These are phyloP conservation scores for Paraphoma sp. DNA, from an alignment of 2,329 filamentous ascomycete genomes.

Conservation along the genomic window DNA sequence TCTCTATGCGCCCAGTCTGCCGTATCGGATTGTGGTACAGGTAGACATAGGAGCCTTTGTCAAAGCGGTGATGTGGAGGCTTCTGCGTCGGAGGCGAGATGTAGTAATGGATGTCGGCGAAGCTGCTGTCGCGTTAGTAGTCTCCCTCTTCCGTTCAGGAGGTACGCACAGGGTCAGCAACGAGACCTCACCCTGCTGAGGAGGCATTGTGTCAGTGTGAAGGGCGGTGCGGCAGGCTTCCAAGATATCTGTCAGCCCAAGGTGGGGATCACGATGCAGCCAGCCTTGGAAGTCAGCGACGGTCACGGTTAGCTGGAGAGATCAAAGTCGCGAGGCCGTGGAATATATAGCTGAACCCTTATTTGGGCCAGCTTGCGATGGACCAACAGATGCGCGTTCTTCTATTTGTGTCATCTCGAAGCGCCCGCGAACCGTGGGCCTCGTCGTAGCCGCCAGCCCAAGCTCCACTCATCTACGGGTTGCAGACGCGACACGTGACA, in stretches of 20 bases:
- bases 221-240: slow-evolving; percentile 8
- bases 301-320: slow-evolving; percentile 18
- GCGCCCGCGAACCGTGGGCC: slow-evolving; percentile 36
- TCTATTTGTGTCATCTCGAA: slow-evolving; percentile 46
- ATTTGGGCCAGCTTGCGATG: background rate
- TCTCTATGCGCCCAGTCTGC: slow-evolving; percentile 72
- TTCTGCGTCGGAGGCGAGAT: slow-evolving; percentile 71
- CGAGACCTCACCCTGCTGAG: slow-evolving; percentile 55
- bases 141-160: background rate
- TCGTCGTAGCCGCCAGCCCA: slow-evolving; percentile 20
- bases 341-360: slow-evolving; percentile 25
- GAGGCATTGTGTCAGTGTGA: slow-evolving; percentile 51
- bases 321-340: slow-evolving; percentile 13
- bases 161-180: slow-evolving; percentile 55
- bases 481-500: slow-evolving; percentile 29
- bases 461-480: slow-evolving; percentile 20
- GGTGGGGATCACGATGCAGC: slow-evolving; percentile 1
- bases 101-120: slow-evolving; percentile 80
- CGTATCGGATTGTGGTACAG: slow-evolving; percentile 76
- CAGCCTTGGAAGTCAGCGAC: slow-evolving; percentile 2
- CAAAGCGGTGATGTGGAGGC: slow-evolving; percentile 80
- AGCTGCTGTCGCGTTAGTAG: slow-evolving; percentile 57
- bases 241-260: slow-evolving; percentile 11
- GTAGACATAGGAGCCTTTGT: slow-evolving; percentile 81
- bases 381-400: slow-evolving; percentile 27